Evolutionary conservation across 1,284 basidiomycete genomes (phyloP).

Genomic region (Ganoderma lingzhi): DNA sequence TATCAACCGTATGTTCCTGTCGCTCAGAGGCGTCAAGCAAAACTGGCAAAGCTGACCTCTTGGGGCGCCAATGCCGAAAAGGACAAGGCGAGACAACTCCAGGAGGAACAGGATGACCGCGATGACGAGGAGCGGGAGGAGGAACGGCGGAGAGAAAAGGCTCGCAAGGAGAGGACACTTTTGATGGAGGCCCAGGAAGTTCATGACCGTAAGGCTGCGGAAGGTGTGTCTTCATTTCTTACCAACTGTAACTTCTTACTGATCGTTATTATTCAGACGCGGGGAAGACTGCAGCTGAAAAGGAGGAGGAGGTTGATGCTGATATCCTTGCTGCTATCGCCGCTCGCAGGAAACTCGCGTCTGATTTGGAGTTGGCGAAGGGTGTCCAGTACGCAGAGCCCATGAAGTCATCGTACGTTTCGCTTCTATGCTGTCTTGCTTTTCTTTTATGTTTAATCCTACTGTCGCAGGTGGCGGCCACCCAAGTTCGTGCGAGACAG

Average conservation of each 20-base stretch:
- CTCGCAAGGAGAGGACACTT: conserved; percentile 84
- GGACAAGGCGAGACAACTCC: conserved; percentile 57
- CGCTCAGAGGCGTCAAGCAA: conserved; percentile 84
- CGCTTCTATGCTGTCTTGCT: not conserved
- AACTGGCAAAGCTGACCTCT: conserved; percentile 78
- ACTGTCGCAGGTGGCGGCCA: conserved; percentile 77
- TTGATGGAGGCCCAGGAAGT: conserved; percentile 94
- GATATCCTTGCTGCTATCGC: conserved; percentile 93
- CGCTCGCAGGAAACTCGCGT: conserved; percentile 89
- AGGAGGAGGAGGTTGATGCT: conserved; percentile 88
- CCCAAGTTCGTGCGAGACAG: conserved; percentile 85
- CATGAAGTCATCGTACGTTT: conserved; percentile 78
- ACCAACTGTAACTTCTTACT: conserved; percentile 15
- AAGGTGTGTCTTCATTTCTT: conserved; percentile 61
- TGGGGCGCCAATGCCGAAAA: conserved; percentile 65
- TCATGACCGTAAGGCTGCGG: conserved; percentile 79
- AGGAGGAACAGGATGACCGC: conserved; percentile 70
- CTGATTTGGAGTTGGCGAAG: conserved; percentile 92
- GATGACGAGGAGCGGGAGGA: conserved; percentile 83
- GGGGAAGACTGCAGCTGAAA: conserved; percentile 85
- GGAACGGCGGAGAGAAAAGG: conserved; percentile 75
- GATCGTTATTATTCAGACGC: conserved; percentile 63
- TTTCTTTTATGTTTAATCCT: conserved; percentile 10
- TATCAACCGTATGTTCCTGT: conserved; percentile 92
- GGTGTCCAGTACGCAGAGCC: conserved; percentile 93